Percentiles rank a stretch among this genome's conserved stretches.
These are phyloP conservation scores for Candida schatavii DNA, from an alignment of 805 yeast genomes.

Conservation along the genomic window DNA sequence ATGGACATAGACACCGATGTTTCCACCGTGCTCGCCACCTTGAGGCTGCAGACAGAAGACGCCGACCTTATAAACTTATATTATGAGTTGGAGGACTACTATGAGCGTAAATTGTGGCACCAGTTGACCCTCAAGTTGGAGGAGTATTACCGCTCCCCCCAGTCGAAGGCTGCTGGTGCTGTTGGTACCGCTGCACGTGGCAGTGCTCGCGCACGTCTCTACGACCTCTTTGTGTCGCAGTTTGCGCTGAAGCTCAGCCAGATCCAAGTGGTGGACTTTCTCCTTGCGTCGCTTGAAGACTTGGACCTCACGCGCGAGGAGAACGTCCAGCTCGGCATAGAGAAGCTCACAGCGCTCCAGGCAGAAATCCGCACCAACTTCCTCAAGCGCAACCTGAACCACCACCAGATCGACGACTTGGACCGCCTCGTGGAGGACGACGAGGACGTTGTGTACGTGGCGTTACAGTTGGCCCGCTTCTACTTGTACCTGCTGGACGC, in stretches of 20 bases:
- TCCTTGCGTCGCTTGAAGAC: constrained; percentile 48
- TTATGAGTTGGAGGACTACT: constrained; percentile 74
- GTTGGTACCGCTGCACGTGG: constrained; percentile 14
- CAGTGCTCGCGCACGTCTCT: constrained; percentile 65
- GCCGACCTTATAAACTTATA: constrained; percentile 59
- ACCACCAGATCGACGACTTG: constrained; percentile 17
- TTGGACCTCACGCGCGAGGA: constrained; percentile 15
- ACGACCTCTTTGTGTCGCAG: constrained; percentile 62
- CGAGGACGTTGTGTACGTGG: constrained; percentile 49
- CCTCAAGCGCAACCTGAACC: constrained; percentile 27
- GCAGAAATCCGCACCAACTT: constrained; percentile 19
- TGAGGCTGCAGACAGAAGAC: constrained; percentile 62
- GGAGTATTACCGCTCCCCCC: constrained; percentile 54
- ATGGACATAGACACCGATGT: constrained; percentile 43
- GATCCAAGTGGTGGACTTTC: constrained; percentile 73
- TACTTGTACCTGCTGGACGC: constrained; percentile 50
- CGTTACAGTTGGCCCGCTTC: constrained; percentile 71
- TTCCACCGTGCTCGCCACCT: constrained; percentile 49
- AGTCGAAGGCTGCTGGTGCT: constrained; percentile 14
- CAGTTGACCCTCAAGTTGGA: constrained; percentile 74
- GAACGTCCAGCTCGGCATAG: constrained; percentile 19
- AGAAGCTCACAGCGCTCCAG: constrained; percentile 35
- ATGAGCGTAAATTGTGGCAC: constrained; percentile 92
- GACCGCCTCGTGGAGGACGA: constrained; percentile 42
- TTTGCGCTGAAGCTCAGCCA: constrained; percentile 74